Percentiles rank a stretch among this genome's conserved stretches.
Conservation (phyloP, 2,329 filamentous ascomycete genomes). For the Fusarium penzigii region DNA sequence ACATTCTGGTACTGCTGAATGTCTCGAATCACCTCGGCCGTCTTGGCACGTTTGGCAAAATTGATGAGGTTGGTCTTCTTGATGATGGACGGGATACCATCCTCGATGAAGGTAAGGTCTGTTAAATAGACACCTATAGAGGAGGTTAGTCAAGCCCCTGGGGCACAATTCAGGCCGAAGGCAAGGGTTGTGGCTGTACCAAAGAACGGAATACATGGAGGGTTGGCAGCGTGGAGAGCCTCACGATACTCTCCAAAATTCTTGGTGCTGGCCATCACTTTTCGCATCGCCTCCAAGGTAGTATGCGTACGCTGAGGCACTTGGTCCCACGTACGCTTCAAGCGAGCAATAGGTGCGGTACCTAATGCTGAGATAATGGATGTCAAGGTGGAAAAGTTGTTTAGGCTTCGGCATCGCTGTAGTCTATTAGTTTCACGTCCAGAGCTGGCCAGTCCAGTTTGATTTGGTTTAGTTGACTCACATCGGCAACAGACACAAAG, state of each 20-base stretch:
- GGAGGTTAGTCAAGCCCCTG: background rate
- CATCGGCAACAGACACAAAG: conserved; percentile 94
- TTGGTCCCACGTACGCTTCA: conserved; percentile 92
- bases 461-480: conserved; percentile 49
- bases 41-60: conserved; percentile 97
- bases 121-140: conserved; percentile 85
- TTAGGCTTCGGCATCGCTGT: conserved; percentile 88
- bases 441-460: background rate
- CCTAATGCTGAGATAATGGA: conserved; percentile 96
- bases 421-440: conserved; percentile 13
- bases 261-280: conserved; percentile 94
- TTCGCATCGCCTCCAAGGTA: conserved; percentile 86
- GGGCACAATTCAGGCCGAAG: background rate
- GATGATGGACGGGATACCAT: conserved; percentile 93
- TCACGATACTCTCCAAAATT: conserved; percentile 98
- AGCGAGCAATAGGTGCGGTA: conserved; percentile 90
- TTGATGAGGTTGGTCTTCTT: conserved; percentile 98
- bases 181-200: conserved; percentile 54
- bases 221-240: conserved; percentile 86
- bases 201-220: conserved; percentile 97
- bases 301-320: conserved; percentile 82
- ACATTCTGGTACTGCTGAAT: conserved; percentile 99
- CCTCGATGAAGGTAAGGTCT: conserved; percentile 97
- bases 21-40: conserved; percentile 95
- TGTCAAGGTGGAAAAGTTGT: conserved; percentile 97